Base-by-base conservation (phyloP, 768 basidiomycete genomes). In the Steccherinum ochraceum region DNA sequence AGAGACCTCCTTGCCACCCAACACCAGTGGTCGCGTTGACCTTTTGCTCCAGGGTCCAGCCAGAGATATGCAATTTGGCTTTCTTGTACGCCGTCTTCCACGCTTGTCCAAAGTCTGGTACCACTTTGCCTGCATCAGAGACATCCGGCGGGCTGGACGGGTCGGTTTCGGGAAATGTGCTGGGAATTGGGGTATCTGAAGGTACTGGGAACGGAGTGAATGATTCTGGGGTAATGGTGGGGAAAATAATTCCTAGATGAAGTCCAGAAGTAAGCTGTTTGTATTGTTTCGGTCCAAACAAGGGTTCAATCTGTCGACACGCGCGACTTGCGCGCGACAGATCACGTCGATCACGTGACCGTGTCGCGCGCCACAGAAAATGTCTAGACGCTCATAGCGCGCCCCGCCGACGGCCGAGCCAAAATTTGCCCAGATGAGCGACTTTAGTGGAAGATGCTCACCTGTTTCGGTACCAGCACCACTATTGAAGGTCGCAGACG, bases 161-260 rank as follows among this genome's bases (percentile, higher is more conserved):
- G 53, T 82, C 75, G 3, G 75, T 73, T 10, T 69, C 65, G 10
- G 79, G 78, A 60, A 77, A 86, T 3, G 78, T 64, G 5, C 75
- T 75, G 0, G 78, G 71, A 46, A 79, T 65, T 5, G 86, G 73
- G 0, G 67, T 57, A 49, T 80, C 74, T 0, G 79, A 75, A 13
- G 86, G 83, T 12, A 77, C 71, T 1, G 85, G 82, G 70, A 77
- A 84, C 3, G 83, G 75, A 12, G 74, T 66, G 71, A 86, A 85
- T 1, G 73, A 56, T 48, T 72, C 71, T 0, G 63, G 56, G 18
- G 71, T 64, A 45, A 75, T 69, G 12, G 76, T 73, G 25, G 73
- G 45, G 21, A 65, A 69, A 40, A 66, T 53, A 11, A 46, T 50
- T 16, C 66, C 64, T 54, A 54, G 42, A 39, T 51, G 57, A 5